Evolutionary conservation across 768 basidiomycete species (phyloP).

Genomic region (Mycena olivaceomarginata): DNA sequence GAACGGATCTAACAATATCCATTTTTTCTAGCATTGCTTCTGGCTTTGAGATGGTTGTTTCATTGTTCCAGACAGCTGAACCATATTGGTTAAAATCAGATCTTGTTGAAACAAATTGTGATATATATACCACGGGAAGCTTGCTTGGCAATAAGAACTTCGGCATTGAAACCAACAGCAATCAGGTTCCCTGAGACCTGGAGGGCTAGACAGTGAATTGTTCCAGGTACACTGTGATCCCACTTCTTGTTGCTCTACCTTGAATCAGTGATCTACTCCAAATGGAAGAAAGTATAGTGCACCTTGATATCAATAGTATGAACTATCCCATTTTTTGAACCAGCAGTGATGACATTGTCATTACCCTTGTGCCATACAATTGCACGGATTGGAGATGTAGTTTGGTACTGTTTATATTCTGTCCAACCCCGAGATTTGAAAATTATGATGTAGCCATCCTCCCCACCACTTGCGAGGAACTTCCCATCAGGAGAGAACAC

Average conservation of each 20-base stretch:
- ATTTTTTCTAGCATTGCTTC: neutral
- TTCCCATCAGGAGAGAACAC: neutral
- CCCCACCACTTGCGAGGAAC: conserved; percentile 7
- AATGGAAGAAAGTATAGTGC: neutral
- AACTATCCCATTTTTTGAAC: neutral
- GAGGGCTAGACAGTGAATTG: neutral
- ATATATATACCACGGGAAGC: neutral
- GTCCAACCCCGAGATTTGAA: neutral
- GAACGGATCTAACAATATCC: neutral
- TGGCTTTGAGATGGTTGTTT: neutral
- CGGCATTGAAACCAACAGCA: neutral
- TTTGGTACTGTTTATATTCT: neutral
- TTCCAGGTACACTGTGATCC: neutral
- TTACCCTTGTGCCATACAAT: neutral
- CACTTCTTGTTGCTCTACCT: neutral
- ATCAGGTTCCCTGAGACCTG: neutral
- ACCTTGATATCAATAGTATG: conserved; percentile 1
- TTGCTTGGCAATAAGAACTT: neutral
- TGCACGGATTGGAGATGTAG: neutral
- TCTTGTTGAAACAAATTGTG: neutral
- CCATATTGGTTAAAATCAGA: neutral
- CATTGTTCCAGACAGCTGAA: neutral
- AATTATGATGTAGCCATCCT: neutral
- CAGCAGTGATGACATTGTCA: neutral
- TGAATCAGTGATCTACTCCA: neutral